Conservation (phyloP, 768 basidiomycete genomes). For the Kwoniella sp. region DNA sequence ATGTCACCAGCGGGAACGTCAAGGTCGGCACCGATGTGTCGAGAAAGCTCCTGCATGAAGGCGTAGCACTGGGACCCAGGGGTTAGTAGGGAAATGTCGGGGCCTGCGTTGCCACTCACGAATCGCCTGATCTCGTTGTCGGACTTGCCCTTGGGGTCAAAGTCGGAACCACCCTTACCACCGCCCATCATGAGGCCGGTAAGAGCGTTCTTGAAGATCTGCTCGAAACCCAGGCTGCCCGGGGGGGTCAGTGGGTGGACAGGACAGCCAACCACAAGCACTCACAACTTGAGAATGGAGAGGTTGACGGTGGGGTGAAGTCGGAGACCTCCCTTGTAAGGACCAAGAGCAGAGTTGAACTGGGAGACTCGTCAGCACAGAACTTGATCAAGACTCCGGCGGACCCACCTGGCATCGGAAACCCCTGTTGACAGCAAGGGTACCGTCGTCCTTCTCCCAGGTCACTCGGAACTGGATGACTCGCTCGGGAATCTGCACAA, state of each 20-base stretch:
- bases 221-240: conserved; percentile 66
- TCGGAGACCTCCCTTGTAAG: conserved; percentile 73
- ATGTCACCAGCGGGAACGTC: conserved; percentile 67
- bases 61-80: conserved; percentile 47
- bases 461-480: conserved; percentile 65
- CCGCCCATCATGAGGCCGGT: conserved; percentile 74
- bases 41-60: conserved; percentile 70
- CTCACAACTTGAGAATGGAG: conserved; percentile 69
- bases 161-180: conserved; percentile 74
- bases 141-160: conserved; percentile 75
- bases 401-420: conserved; percentile 66
- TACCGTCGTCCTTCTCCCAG: conserved; percentile 69
- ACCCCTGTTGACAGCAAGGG: conserved; percentile 65
- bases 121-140: conserved; percentile 70
- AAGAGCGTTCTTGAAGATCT: conserved; percentile 75
- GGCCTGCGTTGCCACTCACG: conserved; percentile 42
- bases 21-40: conserved; percentile 68
- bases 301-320: conserved; percentile 75
- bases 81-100: background rate
- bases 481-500: conserved; percentile 56
- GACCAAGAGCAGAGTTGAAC: conserved; percentile 74
- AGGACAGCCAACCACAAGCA: conserved; percentile 1
- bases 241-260: background rate
- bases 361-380: conserved; percentile 32
- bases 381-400: no score